phyloP scores from a whole-genome alignment of 805 yeast species.

The Candida adriatica region DNA sequence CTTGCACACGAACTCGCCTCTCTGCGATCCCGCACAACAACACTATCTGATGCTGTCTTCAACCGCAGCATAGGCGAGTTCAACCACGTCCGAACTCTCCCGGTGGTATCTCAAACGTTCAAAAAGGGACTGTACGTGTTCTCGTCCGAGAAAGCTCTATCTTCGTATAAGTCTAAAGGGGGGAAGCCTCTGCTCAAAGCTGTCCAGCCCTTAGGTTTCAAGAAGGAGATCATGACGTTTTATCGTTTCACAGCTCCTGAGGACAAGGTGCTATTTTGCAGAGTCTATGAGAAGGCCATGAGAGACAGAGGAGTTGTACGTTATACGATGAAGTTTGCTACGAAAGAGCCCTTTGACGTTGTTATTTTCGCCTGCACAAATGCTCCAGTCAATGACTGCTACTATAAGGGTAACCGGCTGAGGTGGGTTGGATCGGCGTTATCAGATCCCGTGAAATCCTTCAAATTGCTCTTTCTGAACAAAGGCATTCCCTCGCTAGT shows the following conservation, averaged over 20 bases:
- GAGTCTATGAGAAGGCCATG: conserved; percentile 22
- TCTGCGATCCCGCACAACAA: conserved; percentile 8
- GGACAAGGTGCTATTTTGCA: conserved; percentile 27
- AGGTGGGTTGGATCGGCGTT: conserved; percentile 35
- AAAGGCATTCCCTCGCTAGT: conserved; percentile 27
- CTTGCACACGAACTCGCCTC: conserved; percentile 6
- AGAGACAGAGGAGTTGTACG: conserved; percentile 20
- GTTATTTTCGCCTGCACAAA: conserved; percentile 26
- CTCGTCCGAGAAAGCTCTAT: conserved; percentile 28
- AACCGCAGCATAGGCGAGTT: conserved; percentile 20
- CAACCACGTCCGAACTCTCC: conserved; percentile 25
- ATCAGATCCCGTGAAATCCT: conserved; percentile 24
- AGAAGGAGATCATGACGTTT: conserved; percentile 24
- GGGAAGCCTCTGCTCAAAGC: conserved; percentile 32
- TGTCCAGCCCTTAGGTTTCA: conserved; percentile 25
- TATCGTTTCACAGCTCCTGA: conserved; percentile 20
- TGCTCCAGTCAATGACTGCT: conserved; percentile 28
- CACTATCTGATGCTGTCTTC: conserved; percentile 19
- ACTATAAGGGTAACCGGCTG: conserved; percentile 24
- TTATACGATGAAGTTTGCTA: conserved; percentile 26
- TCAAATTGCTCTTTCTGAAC: conserved; percentile 28
- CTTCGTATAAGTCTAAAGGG: conserved; percentile 24
- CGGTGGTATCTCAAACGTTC: conserved; percentile 27
- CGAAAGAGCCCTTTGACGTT: conserved; percentile 20
- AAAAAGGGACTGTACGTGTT: conserved; percentile 33